phyloP scores from a whole-genome alignment of 345 rosid genomes.

The Bruguiera sexangula region DNA sequence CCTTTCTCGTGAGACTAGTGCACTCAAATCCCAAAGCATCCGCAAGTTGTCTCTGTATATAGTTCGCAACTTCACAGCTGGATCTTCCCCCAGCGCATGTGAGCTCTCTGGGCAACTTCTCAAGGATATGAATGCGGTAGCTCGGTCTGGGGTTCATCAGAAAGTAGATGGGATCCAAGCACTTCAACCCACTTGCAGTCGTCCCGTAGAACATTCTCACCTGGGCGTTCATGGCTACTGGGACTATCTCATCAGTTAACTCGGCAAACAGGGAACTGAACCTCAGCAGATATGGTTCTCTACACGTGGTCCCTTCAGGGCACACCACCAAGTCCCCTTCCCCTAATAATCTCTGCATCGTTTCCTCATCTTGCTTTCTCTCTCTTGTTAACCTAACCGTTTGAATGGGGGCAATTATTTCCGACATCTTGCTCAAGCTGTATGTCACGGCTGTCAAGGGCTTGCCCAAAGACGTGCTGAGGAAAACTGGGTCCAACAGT shows the following conservation, averaged over 20 bases:
- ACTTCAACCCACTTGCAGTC: slow-evolving; percentile 27
- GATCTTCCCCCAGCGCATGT: slow-evolving; percentile 24
- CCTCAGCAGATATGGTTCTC: slow-evolving; percentile 84
- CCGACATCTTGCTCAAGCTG: slow-evolving; percentile 85
- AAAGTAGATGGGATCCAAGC: slow-evolving; percentile 29
- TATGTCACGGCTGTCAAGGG: slow-evolving; percentile 86
- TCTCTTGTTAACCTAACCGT: slow-evolving; percentile 81
- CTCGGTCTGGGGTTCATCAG: slow-evolving; percentile 27
- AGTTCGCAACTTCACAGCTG: slow-evolving; percentile 28
- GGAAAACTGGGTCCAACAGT: slow-evolving; percentile 81
- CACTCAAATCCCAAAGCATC: slow-evolving; percentile 28
- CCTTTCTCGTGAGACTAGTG: slow-evolving; percentile 25
- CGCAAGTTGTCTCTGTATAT: slow-evolving; percentile 20
- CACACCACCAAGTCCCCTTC: slow-evolving; percentile 88
- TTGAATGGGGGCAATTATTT: slow-evolving; percentile 69
- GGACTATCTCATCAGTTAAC: slow-evolving; percentile 61
- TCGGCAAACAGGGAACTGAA: slow-evolving; percentile 92
- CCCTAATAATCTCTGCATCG: slow-evolving; percentile 59
- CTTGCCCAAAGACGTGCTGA: slow-evolving; percentile 50
- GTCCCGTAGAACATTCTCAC: slow-evolving; percentile 34
- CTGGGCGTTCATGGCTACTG: slow-evolving; percentile 20
- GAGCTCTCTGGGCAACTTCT: slow-evolving; percentile 22
- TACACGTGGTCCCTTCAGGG: slow-evolving; percentile 95
- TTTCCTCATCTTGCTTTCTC: slow-evolving; percentile 55
- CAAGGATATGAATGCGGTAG: slow-evolving; percentile 20